Evolutionary conservation across 768 basidiomycete genomes (phyloP).

Genomic region (Amanita exitialis): DNA sequence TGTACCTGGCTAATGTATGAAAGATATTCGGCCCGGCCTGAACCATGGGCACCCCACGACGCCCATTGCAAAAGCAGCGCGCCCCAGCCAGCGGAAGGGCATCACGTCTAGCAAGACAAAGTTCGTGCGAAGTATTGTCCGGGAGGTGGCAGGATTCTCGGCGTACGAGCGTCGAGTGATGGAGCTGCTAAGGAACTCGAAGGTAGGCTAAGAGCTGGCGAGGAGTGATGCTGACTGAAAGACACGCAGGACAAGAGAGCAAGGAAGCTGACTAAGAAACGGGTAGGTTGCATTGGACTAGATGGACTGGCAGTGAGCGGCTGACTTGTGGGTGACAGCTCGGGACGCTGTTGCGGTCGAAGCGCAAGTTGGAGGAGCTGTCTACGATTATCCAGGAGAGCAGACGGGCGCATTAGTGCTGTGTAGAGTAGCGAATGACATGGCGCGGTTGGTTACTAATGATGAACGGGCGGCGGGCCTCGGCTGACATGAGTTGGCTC

Average conservation of each 20-base stretch:
- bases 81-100: conserved; percentile 92
- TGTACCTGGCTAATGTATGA: conserved; percentile 5
- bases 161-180: conserved; percentile 97
- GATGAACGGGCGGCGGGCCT: too few species aligned
- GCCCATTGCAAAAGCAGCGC: conserved; percentile 58
- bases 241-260: conserved; percentile 89
- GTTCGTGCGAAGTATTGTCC: conserved; percentile 87
- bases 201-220: conserved; percentile 38
- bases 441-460: not conserved
- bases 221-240: not conserved
- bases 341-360: conserved; percentile 95
- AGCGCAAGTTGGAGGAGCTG: conserved; percentile 98
- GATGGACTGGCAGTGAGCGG: not conserved
- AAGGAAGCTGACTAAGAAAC: conserved; percentile 98
- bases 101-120: conserved; percentile 81
- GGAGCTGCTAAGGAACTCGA: conserved; percentile 97
- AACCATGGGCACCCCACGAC: conserved; percentile 91
- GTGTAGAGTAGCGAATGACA: conserved; percentile 1
- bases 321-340: conserved; percentile 39
- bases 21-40: conserved; percentile 77
- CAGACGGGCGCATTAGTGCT: conserved; percentile 53
- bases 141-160: conserved; percentile 96
- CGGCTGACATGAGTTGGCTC: not conserved
- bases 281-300: conserved; percentile 54
- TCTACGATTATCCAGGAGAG: conserved; percentile 87